Evolutionary conservation across 2,329 filamentous ascomycete species (phyloP), one percentile per base, ranked within the genome.

Genomic region (Cladophialophora yegresii): DNA sequence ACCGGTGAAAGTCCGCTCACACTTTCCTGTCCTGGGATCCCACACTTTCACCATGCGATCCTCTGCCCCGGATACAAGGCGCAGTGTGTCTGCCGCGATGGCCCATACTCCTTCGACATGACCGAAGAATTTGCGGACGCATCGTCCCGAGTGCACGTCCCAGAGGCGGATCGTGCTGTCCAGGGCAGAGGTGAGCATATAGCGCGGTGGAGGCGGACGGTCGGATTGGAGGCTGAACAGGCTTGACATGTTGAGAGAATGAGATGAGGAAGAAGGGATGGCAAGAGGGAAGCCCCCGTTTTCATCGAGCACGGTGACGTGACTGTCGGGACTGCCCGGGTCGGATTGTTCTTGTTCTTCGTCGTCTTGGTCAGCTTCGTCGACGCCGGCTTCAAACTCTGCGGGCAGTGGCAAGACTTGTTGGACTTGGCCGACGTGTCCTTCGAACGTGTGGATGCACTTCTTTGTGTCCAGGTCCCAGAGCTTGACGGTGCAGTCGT

Each of bases 61-160:
- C 76, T 98, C 92, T 10, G 91, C 90, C 0, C 93, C 93, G 20
- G 89, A 92, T 13, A 98, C 92, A 16, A 96, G 87, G 10, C 95
- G 87, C 22, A 98, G 80, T 0, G 90, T 93, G 77, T 98, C 93
- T 2, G 91, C 93, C 0, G 90, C 91, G 2, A 99, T 83, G 5
- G 91, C 90, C 95, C 95, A 99, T 22, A 99, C 89, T 33, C 95
- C 95, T 76, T 99, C 95, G 23, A 99, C 85, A 73, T 99, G 95
- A 0, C 95, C 95, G 75, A 98, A 99, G 81, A 97, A 96, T 33
- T 92, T 96, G 67, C 92, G 90, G 36, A 97, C 83, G 72, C 91
- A 96, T 68, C 87, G 86, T 43, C 91, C 92, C 0, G 89, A 89
- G 4, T 85, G 85, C 1, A 92, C 90, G 75, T 97, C 92, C 93